Percentiles rank a stretch among this genome's conserved stretches.
Evolutionary conservation across 106 monocot genomes (phyloP).

Genomic region (Xerophyta viscosa): DNA sequence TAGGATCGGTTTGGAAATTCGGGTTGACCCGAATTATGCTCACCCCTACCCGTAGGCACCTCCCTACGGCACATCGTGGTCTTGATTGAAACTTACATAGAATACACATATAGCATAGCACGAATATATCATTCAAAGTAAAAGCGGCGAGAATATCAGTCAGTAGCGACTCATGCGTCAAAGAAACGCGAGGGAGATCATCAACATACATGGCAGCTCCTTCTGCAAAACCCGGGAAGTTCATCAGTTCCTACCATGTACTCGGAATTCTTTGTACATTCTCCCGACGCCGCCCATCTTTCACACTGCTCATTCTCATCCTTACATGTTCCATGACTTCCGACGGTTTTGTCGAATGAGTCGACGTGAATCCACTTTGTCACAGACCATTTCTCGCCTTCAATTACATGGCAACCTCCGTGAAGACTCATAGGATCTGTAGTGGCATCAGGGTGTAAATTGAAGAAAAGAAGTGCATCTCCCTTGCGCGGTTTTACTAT

Average conservation of each 20-base stretch:
- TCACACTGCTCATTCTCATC: conserved; percentile 62
- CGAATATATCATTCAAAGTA: no score
- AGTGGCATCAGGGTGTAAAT: conserved; percentile 61
- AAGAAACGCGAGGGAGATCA: no score
- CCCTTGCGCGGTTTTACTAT: conserved; percentile 82
- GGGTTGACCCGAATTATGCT: no score
- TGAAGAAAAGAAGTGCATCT: conserved; percentile 88
- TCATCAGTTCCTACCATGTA: conserved; percentile 83
- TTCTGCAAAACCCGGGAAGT: conserved; percentile 74
- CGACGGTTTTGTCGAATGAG: conserved; percentile 53
- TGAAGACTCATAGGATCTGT: conserved; percentile 60
- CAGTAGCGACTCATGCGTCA: no score
- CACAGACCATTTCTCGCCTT: conserved; percentile 83
- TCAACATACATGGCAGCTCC: conserved; percentile 87
- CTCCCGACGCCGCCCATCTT: conserved; percentile 85
- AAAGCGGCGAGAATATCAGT: no score
- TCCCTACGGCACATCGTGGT: no score
- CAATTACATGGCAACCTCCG: conserved; percentile 73
- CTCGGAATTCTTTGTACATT: conserved; percentile 80
- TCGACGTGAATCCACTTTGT: conserved; percentile 92
- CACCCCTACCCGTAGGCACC: no score
- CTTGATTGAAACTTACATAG: no score
- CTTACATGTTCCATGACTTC: conserved; percentile 35
- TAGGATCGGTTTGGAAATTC: no score
- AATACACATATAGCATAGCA: no score